Conservation (phyloP, 2,329 filamentous ascomycete genomes). For the Colletotrichum sp. region DNA sequence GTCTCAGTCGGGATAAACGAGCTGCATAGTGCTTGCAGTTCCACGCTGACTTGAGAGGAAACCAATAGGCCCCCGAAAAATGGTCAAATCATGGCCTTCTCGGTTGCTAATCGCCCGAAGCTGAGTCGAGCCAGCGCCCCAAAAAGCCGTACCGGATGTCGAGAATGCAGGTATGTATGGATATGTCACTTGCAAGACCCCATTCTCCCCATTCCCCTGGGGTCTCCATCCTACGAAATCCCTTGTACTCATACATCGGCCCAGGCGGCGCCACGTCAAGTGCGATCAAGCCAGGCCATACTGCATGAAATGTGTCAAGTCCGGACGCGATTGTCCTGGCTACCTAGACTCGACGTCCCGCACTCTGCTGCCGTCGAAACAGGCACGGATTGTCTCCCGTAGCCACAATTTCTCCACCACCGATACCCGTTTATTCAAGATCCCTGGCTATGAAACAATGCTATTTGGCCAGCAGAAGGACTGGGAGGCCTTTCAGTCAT, state of each 20-base stretch:
- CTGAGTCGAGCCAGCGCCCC: conserved; percentile 7
- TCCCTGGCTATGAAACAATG: neutral
- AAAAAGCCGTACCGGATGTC: conserved; percentile 8
- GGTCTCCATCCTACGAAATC: neutral
- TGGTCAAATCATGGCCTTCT: conserved; percentile 3
- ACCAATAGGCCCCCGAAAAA: neutral
- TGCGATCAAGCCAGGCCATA: conserved; percentile 46
- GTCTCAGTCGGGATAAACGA: neutral
- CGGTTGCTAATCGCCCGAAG: neutral
- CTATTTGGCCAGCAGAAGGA: conserved; percentile 7
- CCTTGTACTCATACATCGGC: neutral
- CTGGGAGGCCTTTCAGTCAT: conserved; percentile 10
- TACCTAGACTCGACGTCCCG: neutral
- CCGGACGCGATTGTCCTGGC: conserved; percentile 1
- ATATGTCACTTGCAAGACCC: neutral
- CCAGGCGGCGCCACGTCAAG: conserved; percentile 40
- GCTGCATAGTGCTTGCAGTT: neutral
- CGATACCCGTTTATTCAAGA: neutral
- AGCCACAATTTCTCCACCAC: neutral
- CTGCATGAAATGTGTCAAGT: conserved; percentile 37
- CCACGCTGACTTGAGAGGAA: neutral
- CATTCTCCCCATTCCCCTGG: neutral
- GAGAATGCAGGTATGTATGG: conserved; percentile 16
- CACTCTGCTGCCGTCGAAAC: neutral
- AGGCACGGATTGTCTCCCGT: neutral